Percentiles rank a stretch among this genome's conserved stretches.
Conservation (phyloP, 495 filamentous ascomycete genomes). For the Glutinoglossum americanum region DNA sequence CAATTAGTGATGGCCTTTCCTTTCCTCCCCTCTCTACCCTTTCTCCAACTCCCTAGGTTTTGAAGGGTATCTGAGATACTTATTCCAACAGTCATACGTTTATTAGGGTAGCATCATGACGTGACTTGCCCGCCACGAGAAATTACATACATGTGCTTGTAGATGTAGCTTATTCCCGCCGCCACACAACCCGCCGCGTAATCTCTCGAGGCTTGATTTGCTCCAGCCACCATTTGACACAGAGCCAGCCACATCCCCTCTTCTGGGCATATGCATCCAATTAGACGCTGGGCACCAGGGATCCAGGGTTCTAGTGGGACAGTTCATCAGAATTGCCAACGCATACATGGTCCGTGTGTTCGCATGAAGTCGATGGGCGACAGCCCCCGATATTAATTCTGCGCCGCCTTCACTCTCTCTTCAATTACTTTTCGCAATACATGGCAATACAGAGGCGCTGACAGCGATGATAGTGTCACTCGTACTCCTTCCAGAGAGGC, state of each 20-base stretch:
- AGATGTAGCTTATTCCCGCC: too few relatives aligned
- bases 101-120: too few relatives aligned
- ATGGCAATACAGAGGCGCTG: neutral
- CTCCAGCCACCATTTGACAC: neutral
- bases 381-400: neutral
- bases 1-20: too few relatives aligned
- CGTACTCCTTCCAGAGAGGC: neutral
- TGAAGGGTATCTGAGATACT: too few relatives aligned
- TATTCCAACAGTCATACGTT: too few relatives aligned
- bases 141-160: too few relatives aligned
- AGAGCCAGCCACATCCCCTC: neutral
- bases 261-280: neutral
- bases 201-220: neutral
- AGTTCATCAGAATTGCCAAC: neutral
- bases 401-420: neutral
- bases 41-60: too few relatives aligned
- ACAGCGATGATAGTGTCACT: neutral
- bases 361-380: neutral
- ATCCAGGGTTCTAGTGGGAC: neutral
- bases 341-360: conserved; percentile 1
- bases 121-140: neutral
- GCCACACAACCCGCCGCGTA: neutral
- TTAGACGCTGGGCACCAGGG: neutral
- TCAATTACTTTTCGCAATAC: neutral
- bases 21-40: too few relatives aligned